Percentiles rank a stretch among this genome's conserved stretches.
These are phyloP conservation scores for Dendrothele bispora DNA, from an alignment of 768 basidiomycete species.

Conservation along the genomic window DNA sequence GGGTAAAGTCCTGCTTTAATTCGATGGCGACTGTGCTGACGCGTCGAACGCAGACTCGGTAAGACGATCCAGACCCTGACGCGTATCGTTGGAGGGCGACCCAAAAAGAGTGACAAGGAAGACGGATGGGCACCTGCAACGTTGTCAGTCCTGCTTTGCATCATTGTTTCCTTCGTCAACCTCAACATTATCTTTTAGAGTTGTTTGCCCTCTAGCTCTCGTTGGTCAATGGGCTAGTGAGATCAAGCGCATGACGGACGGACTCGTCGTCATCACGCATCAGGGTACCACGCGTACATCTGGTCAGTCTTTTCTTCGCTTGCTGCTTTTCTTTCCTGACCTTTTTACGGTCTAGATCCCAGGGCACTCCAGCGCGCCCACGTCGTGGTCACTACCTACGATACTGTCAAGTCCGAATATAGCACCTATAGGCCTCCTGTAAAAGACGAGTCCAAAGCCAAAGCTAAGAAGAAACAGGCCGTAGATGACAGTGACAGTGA, in stretches of 20 bases:
- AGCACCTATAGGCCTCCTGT: constrained; percentile 46
- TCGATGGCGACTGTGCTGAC: constrained; percentile 2
- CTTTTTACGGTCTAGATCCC: constrained; percentile 45
- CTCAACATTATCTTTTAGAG: constrained; percentile 42
- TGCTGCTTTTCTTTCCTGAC: neutral
- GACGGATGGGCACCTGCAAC: constrained; percentile 74
- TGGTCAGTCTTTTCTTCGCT: constrained; percentile 38
- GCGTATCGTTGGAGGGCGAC: constrained; percentile 81
- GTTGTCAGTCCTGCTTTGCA: constrained; percentile 48
- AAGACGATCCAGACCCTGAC: constrained; percentile 92
- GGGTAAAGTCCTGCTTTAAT: constrained; percentile 46
- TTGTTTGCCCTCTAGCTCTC: constrained; percentile 85
- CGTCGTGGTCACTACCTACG: constrained; percentile 87
- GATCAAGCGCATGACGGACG: constrained; percentile 67
- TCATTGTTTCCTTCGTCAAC: neutral
- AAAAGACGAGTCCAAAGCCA: constrained; percentile 56
- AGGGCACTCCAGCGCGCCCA: constrained; percentile 51
- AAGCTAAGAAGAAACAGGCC: constrained; percentile 36
- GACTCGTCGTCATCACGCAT: constrained; percentile 74
- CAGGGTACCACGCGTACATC: constrained; percentile 77
- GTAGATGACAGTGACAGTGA: constrained; percentile 36
- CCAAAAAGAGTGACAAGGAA: constrained; percentile 64
- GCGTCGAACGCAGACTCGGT: constrained; percentile 52
- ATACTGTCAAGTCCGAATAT: constrained; percentile 80
- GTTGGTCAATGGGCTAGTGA: constrained; percentile 92